phyloP scores from a whole-genome alignment of 352 stramenopile species.

The Thalassiosira allenii region DNA sequence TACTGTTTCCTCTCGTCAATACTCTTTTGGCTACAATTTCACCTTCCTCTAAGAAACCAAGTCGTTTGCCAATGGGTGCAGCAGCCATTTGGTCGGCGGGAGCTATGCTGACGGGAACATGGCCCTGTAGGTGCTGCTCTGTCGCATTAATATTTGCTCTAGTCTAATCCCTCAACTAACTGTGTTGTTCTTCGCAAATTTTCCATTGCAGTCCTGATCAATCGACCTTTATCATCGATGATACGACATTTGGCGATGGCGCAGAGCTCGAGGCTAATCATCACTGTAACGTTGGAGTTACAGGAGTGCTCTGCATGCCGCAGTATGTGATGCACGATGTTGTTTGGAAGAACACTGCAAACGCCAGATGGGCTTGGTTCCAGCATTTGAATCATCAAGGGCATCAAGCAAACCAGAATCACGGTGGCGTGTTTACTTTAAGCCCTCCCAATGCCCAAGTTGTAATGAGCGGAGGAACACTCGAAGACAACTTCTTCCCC shows the following conservation, averaged over 20 bases:
- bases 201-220: conserved; percentile 53
- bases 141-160: too few relatives aligned
- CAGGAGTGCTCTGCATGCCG: conserved; percentile 68
- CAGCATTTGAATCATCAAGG: conserved; percentile 25
- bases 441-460: conserved; percentile 52
- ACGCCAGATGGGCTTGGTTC: conserved; percentile 52
- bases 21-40: too few relatives aligned
- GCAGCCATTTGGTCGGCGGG: conserved; percentile 53
- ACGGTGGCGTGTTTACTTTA: conserved; percentile 67
- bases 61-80: conserved; percentile 71
- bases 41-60: conserved; percentile 21
- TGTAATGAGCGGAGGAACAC: conserved; percentile 38
- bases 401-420: conserved; percentile 30
- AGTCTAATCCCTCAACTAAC: too few relatives aligned
- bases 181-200: too few relatives aligned
- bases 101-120: conserved; percentile 66
- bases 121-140: conserved; percentile 36
- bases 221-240: conserved; percentile 72
- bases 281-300: conserved; percentile 73
- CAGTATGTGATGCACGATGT: conserved; percentile 72
- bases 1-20: too few relatives aligned
- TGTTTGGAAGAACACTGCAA: conserved; percentile 43
- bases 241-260: conserved; percentile 56
- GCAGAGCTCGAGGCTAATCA: conserved; percentile 70
- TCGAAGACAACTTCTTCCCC: conserved; percentile 60